A percentile compares a stretch with the other conserved stretches of the same genome.
phyloP scores from a whole-genome alignment of 331 rosid genomes.

The Malus hybrid region DNA sequence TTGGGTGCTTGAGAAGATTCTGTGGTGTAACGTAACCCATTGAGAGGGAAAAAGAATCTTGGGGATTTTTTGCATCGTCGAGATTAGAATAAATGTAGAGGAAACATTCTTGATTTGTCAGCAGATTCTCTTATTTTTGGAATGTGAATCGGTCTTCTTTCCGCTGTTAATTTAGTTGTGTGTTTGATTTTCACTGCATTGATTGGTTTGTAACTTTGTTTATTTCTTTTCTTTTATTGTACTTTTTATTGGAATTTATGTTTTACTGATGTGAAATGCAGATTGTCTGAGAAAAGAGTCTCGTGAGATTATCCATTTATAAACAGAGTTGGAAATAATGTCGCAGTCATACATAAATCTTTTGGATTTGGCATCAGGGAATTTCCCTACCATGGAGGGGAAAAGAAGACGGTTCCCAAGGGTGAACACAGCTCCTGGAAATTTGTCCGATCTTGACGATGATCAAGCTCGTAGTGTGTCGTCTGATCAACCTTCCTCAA shows the following conservation, averaged over 20 bases:
- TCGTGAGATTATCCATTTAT: constrained; percentile 19
- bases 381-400: constrained; percentile 58
- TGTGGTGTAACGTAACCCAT: background rate
- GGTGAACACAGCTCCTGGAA: constrained; percentile 68
- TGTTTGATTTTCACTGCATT: background rate
- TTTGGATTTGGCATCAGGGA: constrained; percentile 88
- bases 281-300: constrained; percentile 1
- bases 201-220: background rate
- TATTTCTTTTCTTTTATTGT: background rate
- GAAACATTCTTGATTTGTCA: background rate
- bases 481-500: constrained; percentile 65
- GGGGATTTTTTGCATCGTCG: constrained; percentile 29
- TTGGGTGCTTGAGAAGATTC: background rate
- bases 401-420: constrained; percentile 59
- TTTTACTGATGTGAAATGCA: background rate
- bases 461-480: constrained; percentile 68
- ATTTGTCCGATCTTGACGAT: constrained; percentile 61
- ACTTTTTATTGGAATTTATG: background rate
- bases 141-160: background rate
- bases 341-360: constrained; percentile 83
- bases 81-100: constrained; percentile 18
- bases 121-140: background rate
- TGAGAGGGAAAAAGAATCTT: constrained; percentile 13
- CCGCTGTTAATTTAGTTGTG: background rate
- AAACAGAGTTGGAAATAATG: constrained; percentile 42